Conservation (phyloP, 495 filamentous ascomycete species). For the Jackrogersella multiformis region DNA sequence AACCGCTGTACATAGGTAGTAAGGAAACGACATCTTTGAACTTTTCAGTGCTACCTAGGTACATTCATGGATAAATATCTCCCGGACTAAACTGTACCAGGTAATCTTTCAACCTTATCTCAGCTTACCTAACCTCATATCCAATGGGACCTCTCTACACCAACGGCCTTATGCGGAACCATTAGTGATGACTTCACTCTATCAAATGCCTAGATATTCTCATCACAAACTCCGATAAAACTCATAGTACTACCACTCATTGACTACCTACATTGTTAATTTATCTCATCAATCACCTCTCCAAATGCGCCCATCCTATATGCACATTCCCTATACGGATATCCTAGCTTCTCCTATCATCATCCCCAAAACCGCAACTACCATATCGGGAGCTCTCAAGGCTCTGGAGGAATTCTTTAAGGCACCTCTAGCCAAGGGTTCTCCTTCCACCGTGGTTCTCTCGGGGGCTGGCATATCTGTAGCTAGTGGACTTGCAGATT, state of each 20-base stretch:
- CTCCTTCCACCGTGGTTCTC: constrained; percentile 70
- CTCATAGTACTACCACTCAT: background rate
- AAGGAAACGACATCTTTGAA: no score
- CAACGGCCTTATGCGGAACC: background rate
- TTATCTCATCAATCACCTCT: constrained; percentile 6
- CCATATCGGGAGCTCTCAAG: constrained; percentile 75
- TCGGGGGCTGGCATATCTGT: constrained; percentile 95
- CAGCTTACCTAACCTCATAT: no score
- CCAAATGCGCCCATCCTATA: constrained; percentile 71
- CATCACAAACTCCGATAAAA: background rate
- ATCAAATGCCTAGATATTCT: constrained; percentile 10
- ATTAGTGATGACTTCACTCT: constrained; percentile 29
- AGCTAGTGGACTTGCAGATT: constrained; percentile 91
- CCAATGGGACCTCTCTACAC: no score
- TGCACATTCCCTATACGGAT: constrained; percentile 91
- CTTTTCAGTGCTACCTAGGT: no score
- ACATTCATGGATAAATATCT: background rate
- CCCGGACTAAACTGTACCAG: background rate
- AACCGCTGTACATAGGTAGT: background rate
- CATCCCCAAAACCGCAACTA: constrained; percentile 73
- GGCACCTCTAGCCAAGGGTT: constrained; percentile 59
- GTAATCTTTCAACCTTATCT: background rate
- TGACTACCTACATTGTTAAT: constrained; percentile 4
- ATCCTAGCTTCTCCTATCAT: constrained; percentile 81
- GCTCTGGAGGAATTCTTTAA: constrained; percentile 79